These are phyloP conservation scores for Macrolepiota fuliginosa DNA, from an alignment of 768 basidiomycete genomes.

Conservation along the genomic window DNA sequence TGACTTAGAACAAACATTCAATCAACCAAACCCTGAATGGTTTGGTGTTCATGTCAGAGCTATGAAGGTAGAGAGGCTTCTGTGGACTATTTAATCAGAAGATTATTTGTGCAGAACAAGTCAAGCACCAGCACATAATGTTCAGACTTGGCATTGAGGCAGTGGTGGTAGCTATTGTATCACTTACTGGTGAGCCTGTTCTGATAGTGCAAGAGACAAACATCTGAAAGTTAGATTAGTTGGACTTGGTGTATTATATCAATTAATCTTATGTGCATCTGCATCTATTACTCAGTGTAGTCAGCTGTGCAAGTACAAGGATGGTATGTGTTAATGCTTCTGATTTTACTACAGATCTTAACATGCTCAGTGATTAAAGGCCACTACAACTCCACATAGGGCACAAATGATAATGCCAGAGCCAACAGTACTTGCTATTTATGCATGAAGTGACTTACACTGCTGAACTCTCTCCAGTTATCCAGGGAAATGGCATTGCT, in stretches of 20 bases:
- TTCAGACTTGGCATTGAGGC: neutral
- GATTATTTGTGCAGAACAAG: conserved; percentile 27
- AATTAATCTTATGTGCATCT: neutral
- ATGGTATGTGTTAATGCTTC: neutral
- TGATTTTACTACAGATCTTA: neutral
- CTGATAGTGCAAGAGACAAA: too few species aligned
- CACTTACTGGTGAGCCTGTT: neutral
- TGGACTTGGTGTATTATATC: neutral
- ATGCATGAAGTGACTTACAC: too few species aligned
- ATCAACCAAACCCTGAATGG: conserved; percentile 27
- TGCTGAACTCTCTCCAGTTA: too few species aligned
- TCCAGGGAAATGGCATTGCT: too few species aligned
- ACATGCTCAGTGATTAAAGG: neutral
- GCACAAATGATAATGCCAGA: neutral
- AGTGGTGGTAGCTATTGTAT: neutral
- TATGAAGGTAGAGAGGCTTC: conserved; percentile 32
- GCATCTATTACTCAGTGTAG: conserved; percentile 1
- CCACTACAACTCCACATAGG: neutral
- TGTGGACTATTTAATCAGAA: conserved; percentile 34
- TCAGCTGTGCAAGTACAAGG: neutral
- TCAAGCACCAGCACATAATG: neutral
- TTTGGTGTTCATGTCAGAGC: conserved; percentile 37
- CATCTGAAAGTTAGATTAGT: neutral
- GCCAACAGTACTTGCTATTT: neutral
- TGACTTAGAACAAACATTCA: conserved; percentile 24